Base-by-base conservation (phyloP, 768 basidiomycete genomes). In the Leucosporidium yakuticum region DNA sequence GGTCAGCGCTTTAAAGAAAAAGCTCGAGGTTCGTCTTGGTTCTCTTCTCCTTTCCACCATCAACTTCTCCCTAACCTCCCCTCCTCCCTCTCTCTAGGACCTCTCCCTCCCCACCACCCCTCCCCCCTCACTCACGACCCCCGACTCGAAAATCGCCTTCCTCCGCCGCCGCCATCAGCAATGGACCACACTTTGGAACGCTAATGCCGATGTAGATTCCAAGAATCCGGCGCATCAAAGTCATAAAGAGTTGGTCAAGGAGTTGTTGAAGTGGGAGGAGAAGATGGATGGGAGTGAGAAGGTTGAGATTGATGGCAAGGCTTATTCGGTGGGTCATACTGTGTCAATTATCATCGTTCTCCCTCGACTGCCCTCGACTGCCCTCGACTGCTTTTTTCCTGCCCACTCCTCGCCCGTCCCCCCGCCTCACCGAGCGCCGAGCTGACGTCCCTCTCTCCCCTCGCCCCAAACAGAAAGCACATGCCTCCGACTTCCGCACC, bases 131-230 rank as follows among this genome's bases (percentile, higher is more conserved):
- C 4, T 34, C 21, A 47, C 20, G 4, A 39, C 58, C 3, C 27
- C 6, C 36, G 65, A 63, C 1, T 15, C 21, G 11, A 64, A 62
- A 27, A 14, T 62, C 15, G 4, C 9, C 12, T 20, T 29, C 39
- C 49, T 60, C 29, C 19, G 15, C 11, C 59, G 55, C 15, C 64
- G 71, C 2, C 71, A 69, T 51, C 55, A 49, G 0, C 64, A 64
- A 0, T 72, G 54, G 58, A 31, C 62, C 14, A 56, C 44, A 17
- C 20, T 66, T 0, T 69, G 67, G 67, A 72, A 72, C 65, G 44
- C 71, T 2, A 72, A 72, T 54, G 47, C 39, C 23, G 71, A 72
- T 36, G n/a, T 67, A 5, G 21, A 32, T 1, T 5, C 21, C 4
- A 31, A 57, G 14, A 34, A 60, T 15, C n/a, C 62, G 48, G 29